Base-by-base conservation (phyloP, 164 flowering plant species). In the Stephania yunnanensis region DNA sequence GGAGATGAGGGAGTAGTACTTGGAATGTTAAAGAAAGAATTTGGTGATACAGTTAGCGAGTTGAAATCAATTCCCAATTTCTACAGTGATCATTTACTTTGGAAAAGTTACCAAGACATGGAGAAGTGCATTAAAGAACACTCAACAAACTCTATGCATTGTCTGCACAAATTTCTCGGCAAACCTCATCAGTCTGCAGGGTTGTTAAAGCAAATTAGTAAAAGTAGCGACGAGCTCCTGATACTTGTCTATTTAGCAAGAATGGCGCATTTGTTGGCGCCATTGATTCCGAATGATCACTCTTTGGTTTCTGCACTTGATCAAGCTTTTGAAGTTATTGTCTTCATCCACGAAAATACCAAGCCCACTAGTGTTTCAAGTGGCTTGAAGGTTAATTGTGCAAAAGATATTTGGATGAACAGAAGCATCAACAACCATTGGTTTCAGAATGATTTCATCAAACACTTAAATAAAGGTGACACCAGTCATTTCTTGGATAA, bases 321-420 rank as follows among this genome's bases (percentile, higher is more conserved):
- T 48, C 10, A 29, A 55, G 64, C 29, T 65, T 58, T 58, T 58
- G 65, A 58, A 17, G n/a, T 58, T 20, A 58, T 58, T 58, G 11
- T 44, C 42, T 22, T 71, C 63, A 65, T 76, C 17, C 63, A 71
- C 8, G 6, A 19, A 6, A 17, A 15, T 17, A 17, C 65, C 17
- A 19, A 58, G n/a, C 7, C 63, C 11, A 12, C 1, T 4, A 17
- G 6, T 58, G 22, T 58, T 17, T 4, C 7, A n/a, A 7, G 20
- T 2, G 65, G 10, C 46, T 46, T 7, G 8, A 29, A 10, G 6
- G 45, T 17, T 13, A 48, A 64, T 1, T 6, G 2, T 19, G 70
- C 78, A 11, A 65, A 19, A 63, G 71, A 46, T 42, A 46, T 71
- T 8, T 71, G 70, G 78, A 31, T 63, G 45, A 17, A 48, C 12